A percentile compares a stretch with the other conserved stretches of the same genome.
Conservation (phyloP, 345 rosid species). For the Stellera chamaejasme region DNA sequence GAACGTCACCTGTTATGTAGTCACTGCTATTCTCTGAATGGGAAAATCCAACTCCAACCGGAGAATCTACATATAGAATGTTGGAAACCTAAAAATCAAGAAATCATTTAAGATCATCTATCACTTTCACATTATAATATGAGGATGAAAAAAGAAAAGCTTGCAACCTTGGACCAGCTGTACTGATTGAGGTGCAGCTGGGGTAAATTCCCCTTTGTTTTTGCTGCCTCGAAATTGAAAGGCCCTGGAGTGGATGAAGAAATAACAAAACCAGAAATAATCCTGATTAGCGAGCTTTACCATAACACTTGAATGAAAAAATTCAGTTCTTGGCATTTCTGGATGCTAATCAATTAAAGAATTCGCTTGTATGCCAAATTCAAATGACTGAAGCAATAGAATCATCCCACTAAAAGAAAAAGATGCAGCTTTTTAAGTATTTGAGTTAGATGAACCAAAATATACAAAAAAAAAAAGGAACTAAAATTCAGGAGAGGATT, state of each 20-base stretch:
- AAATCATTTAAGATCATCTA: not conserved
- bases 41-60: conserved; percentile 83
- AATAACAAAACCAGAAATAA: not conserved
- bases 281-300: no score
- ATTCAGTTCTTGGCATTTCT: no score
- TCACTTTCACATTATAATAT: not conserved
- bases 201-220: conserved; percentile 25
- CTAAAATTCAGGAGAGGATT: not conserved
- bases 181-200: conserved; percentile 58
- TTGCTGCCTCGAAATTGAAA: conserved; percentile 58
- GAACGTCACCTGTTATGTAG: conserved; percentile 49
- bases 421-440: not conserved
- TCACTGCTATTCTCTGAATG: conserved; percentile 52
- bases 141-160: not conserved
- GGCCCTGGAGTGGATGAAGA: conserved; percentile 48
- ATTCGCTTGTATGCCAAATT: no score
- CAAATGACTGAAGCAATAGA: no score
- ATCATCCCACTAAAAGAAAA: not conserved
- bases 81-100: conserved; percentile 56
- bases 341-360: no score
- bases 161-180: conserved; percentile 91
- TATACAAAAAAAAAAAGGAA: not conserved
- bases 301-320: no score
- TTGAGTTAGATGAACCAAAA: no score
- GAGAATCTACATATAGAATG: conserved; percentile 75